Conservation (phyloP, 2,329 filamentous ascomycete species). For the Microcyclospora pomicola region DNA sequence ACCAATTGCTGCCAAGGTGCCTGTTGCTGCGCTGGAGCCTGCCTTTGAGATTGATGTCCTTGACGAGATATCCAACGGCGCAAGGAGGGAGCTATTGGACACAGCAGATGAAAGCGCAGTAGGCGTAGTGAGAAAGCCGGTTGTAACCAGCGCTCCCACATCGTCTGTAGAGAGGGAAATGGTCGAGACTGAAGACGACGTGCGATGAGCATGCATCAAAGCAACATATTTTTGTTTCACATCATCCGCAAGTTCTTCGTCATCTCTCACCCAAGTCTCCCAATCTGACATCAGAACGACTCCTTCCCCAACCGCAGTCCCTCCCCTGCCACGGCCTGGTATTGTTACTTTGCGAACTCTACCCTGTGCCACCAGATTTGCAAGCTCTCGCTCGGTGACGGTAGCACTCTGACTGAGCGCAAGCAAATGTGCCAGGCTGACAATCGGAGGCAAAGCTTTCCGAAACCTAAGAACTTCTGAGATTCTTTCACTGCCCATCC, state of each 20-base stretch:
- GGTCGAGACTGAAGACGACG: constrained; percentile 28
- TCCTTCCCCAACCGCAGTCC: constrained; percentile 48
- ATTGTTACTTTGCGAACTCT: constrained; percentile 49
- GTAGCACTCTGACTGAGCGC: constrained; percentile 50
- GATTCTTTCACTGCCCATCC: constrained; percentile 51
- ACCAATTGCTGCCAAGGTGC: constrained; percentile 55
- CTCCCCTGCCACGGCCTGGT: constrained; percentile 44
- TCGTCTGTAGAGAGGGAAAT: constrained; percentile 33
- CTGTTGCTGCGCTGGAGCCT: constrained; percentile 49
- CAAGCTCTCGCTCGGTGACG: constrained; percentile 52
- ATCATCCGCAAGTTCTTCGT: constrained; percentile 13
- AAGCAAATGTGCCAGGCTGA: constrained; percentile 52
- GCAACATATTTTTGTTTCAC: constrained; percentile 39
- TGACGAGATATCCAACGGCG: neutral
- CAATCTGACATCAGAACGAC: constrained; percentile 47
- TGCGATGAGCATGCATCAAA: constrained; percentile 40
- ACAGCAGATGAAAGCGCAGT: constrained; percentile 25
- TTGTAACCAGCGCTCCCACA: constrained; percentile 45
- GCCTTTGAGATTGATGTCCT: constrained; percentile 40
- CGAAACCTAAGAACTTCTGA: constrained; percentile 51
- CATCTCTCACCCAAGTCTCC: constrained; percentile 24
- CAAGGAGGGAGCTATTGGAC: constrained; percentile 22
- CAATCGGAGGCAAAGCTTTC: constrained; percentile 45
- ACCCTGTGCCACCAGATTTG: constrained; percentile 44
- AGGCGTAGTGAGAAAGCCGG: constrained; percentile 50